Percentiles rank a stretch among this genome's conserved stretches.
Conservation (phyloP, 768 basidiomycete genomes). For the Chlorophyllum brunneum region DNA sequence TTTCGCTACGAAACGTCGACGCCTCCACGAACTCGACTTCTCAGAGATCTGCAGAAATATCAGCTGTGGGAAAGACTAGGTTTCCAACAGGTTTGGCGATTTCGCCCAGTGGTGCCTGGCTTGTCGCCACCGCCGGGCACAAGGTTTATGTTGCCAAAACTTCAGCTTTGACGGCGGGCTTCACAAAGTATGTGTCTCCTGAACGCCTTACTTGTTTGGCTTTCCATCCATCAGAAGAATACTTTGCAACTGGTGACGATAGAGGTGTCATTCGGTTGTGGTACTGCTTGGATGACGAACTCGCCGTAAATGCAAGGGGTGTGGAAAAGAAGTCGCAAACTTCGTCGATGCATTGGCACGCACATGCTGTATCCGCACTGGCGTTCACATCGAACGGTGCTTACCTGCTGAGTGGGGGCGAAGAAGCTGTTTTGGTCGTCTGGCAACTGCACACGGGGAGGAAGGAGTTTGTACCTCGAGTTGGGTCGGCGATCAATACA, state of each 20-base stretch:
- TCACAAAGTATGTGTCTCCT: slow-evolving; percentile 79
- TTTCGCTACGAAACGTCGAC: slow-evolving; percentile 48
- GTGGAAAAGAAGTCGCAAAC: slow-evolving; percentile 83
- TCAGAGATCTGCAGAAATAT: slow-evolving; percentile 45
- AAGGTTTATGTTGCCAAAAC: slow-evolving; percentile 74
- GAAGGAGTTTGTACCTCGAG: slow-evolving; percentile 88
- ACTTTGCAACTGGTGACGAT: slow-evolving; percentile 91
- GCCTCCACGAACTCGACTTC: slow-evolving; percentile 30
- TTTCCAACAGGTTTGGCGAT: slow-evolving; percentile 60
- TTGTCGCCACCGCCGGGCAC: slow-evolving; percentile 71
- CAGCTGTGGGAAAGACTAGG: slow-evolving; percentile 64
- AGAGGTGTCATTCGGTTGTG: slow-evolving; percentile 85
- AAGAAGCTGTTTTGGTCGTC: slow-evolving; percentile 93
- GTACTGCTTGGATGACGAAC: slow-evolving; percentile 79
- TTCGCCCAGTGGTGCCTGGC: slow-evolving; percentile 74
- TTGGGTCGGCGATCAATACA: slow-evolving; percentile 81
- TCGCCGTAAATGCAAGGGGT: slow-evolving; percentile 46
- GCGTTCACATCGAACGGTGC: slow-evolving; percentile 89
- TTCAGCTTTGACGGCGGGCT: slow-evolving; percentile 55
- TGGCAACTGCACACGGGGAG: slow-evolving; percentile 92
- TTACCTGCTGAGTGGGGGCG: slow-evolving; percentile 90
- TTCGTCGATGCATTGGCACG: slow-evolving; percentile 92
- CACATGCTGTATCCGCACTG: slow-evolving; percentile 85
- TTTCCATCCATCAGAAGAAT: slow-evolving; percentile 86
- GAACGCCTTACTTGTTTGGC: slow-evolving; percentile 80